A percentile compares a stretch with the other conserved stretches of the same genome.
These are phyloP conservation scores for Aristolochia fimbriata DNA, from an alignment of 164 flowering plant species.

Conservation along the genomic window DNA sequence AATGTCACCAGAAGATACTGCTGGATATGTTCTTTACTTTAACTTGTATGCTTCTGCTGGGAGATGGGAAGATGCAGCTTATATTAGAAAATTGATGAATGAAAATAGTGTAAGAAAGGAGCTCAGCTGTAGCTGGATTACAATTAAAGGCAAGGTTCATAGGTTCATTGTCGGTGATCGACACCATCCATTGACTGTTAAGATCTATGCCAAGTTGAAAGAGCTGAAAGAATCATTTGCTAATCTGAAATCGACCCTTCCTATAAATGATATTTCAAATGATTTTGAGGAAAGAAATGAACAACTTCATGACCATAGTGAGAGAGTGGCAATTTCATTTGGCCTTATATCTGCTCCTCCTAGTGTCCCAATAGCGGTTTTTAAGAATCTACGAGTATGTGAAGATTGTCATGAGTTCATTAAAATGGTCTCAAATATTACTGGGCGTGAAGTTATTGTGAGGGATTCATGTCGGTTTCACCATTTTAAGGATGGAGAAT, in stretches of 20 bases:
- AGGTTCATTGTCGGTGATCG: constrained; percentile 49
- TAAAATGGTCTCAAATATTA: constrained; percentile 29
- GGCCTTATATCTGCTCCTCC: constrained; percentile 37
- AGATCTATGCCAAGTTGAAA: constrained; percentile 39
- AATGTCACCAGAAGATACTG: constrained; percentile 34
- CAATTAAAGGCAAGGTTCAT: constrained; percentile 31
- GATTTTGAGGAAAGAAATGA: constrained; percentile 21
- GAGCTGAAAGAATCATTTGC: constrained; percentile 15
- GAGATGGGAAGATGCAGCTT: constrained; percentile 44
- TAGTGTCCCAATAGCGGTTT: constrained; percentile 27
- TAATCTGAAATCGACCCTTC: background rate
- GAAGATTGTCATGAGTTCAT: constrained; percentile 46
- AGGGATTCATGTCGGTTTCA: constrained; percentile 10
- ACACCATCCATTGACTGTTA: constrained; percentile 38
- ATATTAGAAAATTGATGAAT: constrained; percentile 29
- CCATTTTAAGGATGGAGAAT: background rate
- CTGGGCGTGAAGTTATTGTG: constrained; percentile 32
- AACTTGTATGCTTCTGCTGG: constrained; percentile 36
- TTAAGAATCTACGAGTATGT: constrained; percentile 50
- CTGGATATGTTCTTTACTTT: constrained; percentile 36
- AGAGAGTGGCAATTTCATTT: constrained; percentile 51
- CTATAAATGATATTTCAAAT: constrained; percentile 7
- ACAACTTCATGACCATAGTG: constrained; percentile 45
- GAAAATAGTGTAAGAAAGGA: constrained; percentile 44
- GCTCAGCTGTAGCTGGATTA: constrained; percentile 48